Evolutionary conservation across 768 basidiomycete species (phyloP), one percentile per base, ranked within the genome.

Genomic region (Sistotremastrum suecicum): DNA sequence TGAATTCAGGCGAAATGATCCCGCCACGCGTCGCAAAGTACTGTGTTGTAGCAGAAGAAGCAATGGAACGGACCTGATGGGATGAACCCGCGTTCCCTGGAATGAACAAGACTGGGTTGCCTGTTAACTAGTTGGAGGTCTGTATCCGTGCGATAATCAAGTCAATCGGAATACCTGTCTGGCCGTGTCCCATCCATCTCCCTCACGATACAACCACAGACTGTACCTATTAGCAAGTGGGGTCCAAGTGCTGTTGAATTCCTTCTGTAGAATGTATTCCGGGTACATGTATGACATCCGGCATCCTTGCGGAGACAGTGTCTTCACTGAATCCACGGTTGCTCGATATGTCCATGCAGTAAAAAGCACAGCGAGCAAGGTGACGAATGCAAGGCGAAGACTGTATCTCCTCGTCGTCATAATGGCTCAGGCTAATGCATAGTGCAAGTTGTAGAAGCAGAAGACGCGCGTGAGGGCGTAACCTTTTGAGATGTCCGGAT

Each of bases 1-100:
- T 53, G 50, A 85, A 83, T 9, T 73, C 74, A 3, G 64, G 57
- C 4, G 80, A 69, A 36, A 76, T 60, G 20, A 68, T 46, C 38
- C 32, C 59, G 49, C 70, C 64, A 0, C 84, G 88, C 29, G 72
- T 68, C 9, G 71, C 64, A 56, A 75, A 87, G 57, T 75, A 91
- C 53, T 92, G 88, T 43, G 85, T 71, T 0, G 83, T 67, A 4
- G 90, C 87, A 7, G 89, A 91, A 8, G 88, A 90, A 3, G 94
- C 94, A 53, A 98, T 90, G 8, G 89, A 92, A 51, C 95, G 79
- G 41, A 87, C 84, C 69, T 98, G 95, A 52, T 78, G 80, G 34
- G 84, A 91, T 2, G 88, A 92, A 4, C 95, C 95, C 28, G 94
- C 94, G 60, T 97, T 98, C 5, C 95, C 95, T 2, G 95, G 95